Conservation (phyloP, 495 filamentous ascomycete genomes). For the Xylona heveae region DNA sequence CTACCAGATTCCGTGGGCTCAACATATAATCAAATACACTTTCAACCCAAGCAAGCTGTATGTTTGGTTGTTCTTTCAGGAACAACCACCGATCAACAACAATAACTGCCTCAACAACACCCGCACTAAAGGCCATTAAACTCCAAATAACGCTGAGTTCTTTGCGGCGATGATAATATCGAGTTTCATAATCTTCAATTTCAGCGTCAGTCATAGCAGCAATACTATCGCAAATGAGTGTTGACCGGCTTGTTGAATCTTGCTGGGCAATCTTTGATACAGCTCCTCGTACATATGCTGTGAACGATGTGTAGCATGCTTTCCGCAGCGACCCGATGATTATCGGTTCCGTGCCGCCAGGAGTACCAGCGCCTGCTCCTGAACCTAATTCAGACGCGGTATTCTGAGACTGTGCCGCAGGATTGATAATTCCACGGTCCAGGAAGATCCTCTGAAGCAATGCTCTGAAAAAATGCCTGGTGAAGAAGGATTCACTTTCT, state of each 20-base stretch:
- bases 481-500: constrained; percentile 78
- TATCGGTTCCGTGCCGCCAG: constrained; percentile 35
- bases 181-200: constrained; percentile 41
- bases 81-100: constrained; percentile 86
- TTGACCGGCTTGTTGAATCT: constrained; percentile 30
- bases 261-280: constrained; percentile 44
- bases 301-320: constrained; percentile 54
- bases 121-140: constrained; percentile 86
- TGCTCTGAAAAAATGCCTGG: constrained; percentile 79
- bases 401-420: constrained; percentile 20
- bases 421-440: constrained; percentile 50
- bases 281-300: constrained; percentile 60
- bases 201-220: constrained; percentile 46
- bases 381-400: constrained; percentile 9
- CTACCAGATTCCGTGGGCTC: constrained; percentile 75
- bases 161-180: constrained; percentile 45
- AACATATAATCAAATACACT: constrained; percentile 73
- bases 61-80: constrained; percentile 43
- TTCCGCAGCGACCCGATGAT: constrained; percentile 76
- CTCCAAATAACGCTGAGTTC: constrained; percentile 75
- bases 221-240: constrained; percentile 37
- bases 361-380: not conserved
- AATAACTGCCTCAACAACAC: constrained; percentile 71
- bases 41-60: constrained; percentile 58
- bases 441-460: constrained; percentile 78